Evolutionary conservation across 2,329 filamentous ascomycete genomes (phyloP).

Genomic region (Pestalotiopsis sp.): DNA sequence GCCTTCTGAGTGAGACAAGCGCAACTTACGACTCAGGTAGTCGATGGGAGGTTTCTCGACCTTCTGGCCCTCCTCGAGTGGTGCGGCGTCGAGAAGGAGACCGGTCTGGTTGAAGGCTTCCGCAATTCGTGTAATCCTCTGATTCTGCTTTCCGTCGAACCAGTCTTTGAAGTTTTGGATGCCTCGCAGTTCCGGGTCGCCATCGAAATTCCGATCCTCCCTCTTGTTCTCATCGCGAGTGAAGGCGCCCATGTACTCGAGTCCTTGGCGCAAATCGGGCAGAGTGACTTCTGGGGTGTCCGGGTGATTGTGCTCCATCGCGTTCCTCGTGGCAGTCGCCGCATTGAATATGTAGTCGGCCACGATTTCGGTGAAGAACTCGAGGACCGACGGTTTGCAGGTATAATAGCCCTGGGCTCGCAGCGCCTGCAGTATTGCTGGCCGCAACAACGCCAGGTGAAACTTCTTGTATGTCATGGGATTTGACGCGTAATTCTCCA

Average conservation of each 20-base stretch:
- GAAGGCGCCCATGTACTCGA: constrained; percentile 79
- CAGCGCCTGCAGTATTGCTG: constrained; percentile 86
- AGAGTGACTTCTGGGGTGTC: constrained; percentile 66
- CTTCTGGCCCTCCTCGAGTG: constrained; percentile 51
- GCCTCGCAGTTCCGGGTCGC: constrained; percentile 76
- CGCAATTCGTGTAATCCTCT: constrained; percentile 81
- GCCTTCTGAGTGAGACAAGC: not conserved
- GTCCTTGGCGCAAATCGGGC: constrained; percentile 81
- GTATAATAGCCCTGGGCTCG: constrained; percentile 89
- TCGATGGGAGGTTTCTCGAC: constrained; percentile 52
- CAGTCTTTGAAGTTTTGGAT: constrained; percentile 79
- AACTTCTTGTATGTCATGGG: constrained; percentile 25
- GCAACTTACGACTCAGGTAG: constrained; percentile 65
- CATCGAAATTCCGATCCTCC: constrained; percentile 69
- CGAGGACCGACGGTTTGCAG: constrained; percentile 78
- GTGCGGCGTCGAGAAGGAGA: constrained; percentile 34
- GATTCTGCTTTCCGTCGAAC: constrained; percentile 74
- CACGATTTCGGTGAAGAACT: constrained; percentile 85
- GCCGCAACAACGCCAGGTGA: constrained; percentile 77
- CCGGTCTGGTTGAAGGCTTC: constrained; percentile 55
- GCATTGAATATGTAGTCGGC: constrained; percentile 79
- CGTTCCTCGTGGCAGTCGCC: constrained; percentile 70
- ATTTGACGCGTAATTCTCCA: constrained; percentile 3
- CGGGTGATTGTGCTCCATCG: constrained; percentile 70
- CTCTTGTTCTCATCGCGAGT: constrained; percentile 64